Percentiles rank a stretch among this genome's conserved stretches.
phyloP scores from a whole-genome alignment of 495 filamentous ascomycete species.

The Pseudoneurospora amorphoporcata region DNA sequence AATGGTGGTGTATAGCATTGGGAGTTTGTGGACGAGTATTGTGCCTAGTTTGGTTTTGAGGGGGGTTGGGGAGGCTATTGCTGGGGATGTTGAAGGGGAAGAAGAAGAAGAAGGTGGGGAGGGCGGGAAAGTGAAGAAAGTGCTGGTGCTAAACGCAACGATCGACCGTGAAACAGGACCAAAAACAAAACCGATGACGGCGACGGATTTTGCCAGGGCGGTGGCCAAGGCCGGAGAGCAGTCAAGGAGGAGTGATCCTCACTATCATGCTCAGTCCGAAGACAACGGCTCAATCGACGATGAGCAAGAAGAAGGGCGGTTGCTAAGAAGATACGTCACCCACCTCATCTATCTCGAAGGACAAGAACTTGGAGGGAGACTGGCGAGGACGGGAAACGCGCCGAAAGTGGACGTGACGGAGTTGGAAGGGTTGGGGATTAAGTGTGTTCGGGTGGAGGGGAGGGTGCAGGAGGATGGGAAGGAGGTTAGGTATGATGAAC shows the following conservation, averaged over 20 bases:
- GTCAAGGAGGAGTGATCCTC: constrained; percentile 21
- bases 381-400: constrained; percentile 22
- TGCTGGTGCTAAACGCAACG: constrained; percentile 75
- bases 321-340: constrained; percentile 55
- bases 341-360: constrained; percentile 79
- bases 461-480: constrained; percentile 36
- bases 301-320: constrained; percentile 6
- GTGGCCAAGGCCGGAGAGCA: constrained; percentile 55
- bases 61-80: constrained; percentile 49
- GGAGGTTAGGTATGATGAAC: constrained; percentile 62
- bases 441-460: constrained; percentile 67
- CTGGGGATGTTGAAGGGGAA: background rate
- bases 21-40: constrained; percentile 73
- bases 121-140: constrained; percentile 51
- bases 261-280: background rate
- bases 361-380: constrained; percentile 18
- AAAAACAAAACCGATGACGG: constrained; percentile 46
- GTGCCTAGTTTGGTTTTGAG: constrained; percentile 63
- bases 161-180: constrained; percentile 81
- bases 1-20: constrained; percentile 80
- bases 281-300: background rate
- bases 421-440: constrained; percentile 58
- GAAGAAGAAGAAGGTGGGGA: background rate
- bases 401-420: constrained; percentile 60
- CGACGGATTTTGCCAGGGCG: constrained; percentile 67